Percentiles rank a stretch among this genome's conserved stretches.
phyloP scores from a whole-genome alignment of 495 filamentous ascomycete species.

The Neurospora africana region DNA sequence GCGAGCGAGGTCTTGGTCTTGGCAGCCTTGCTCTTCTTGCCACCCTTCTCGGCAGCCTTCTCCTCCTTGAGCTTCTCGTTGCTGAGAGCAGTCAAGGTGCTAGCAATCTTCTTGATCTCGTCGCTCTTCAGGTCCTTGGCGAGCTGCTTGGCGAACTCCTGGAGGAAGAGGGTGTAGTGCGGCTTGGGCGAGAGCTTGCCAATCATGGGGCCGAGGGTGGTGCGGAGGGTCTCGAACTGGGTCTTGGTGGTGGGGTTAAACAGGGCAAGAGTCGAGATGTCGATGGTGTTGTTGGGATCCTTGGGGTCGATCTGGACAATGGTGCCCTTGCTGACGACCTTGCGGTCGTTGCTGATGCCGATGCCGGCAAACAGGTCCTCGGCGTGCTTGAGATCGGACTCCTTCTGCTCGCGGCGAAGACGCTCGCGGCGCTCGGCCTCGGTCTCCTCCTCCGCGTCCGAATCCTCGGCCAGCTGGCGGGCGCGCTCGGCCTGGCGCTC shows the following conservation, averaged over 20 bases:
- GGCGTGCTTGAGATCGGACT: conserved; percentile 81
- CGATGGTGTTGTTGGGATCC: conserved; percentile 68
- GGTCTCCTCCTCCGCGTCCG: conserved; percentile 55
- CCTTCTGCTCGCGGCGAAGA: conserved; percentile 67
- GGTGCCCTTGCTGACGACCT: conserved; percentile 42
- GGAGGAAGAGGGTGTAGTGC: conserved; percentile 78
- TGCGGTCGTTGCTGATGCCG: conserved; percentile 61
- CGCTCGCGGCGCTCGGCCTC: conserved; percentile 62
- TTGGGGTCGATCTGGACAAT: conserved; percentile 55
- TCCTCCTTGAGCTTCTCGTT: conserved; percentile 99
- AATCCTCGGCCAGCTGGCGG: conserved; percentile 37
- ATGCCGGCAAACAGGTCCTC: conserved; percentile 80
- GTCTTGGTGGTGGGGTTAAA: conserved; percentile 85
- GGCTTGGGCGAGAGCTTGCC: conserved; percentile 69
- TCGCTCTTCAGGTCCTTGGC: conserved; percentile 78
- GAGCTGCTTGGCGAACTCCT: conserved; percentile 81
- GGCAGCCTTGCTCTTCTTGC: conserved; percentile 90
- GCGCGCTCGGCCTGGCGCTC: conserved; percentile 52
- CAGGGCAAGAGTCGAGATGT: conserved; percentile 65
- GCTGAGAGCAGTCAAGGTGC: conserved; percentile 66
- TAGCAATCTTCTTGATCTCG: conserved; percentile 91
- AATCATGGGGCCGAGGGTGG: conserved; percentile 66
- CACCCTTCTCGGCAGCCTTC: conserved; percentile 85
- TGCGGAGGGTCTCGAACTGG: conserved; percentile 67
- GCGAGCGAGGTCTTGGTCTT: conserved; percentile 86